Evolutionary conservation across 768 basidiomycete species (phyloP).

Genomic region (Austroboletus festivus): DNA sequence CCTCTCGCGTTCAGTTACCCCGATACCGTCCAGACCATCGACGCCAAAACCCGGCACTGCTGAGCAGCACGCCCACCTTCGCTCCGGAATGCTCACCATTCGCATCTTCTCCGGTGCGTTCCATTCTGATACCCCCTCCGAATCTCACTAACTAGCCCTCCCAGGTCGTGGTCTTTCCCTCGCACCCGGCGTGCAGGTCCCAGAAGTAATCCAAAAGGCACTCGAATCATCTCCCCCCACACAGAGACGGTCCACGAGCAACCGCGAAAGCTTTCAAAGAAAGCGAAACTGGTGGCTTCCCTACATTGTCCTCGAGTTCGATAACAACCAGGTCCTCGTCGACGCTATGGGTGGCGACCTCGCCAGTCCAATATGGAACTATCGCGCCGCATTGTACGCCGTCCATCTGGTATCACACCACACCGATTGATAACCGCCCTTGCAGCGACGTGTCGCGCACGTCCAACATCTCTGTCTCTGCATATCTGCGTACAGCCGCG

Average conservation of each 20-base stretch:
- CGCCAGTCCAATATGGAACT: constrained; percentile 89
- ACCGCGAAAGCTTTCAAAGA: constrained; percentile 89
- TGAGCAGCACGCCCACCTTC: constrained; percentile 54
- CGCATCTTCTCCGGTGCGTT: constrained; percentile 86
- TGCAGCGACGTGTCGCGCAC: constrained; percentile 90
- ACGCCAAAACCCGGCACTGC: constrained; percentile 61
- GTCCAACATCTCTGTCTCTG: constrained; percentile 87
- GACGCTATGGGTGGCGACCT: constrained; percentile 97
- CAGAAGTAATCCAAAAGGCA: constrained; percentile 81
- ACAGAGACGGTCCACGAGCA: constrained; percentile 56
- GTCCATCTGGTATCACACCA: neutral
- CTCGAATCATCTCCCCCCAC: constrained; percentile 59
- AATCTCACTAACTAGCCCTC: neutral
- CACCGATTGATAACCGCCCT: constrained; percentile 4
- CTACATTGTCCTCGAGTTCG: constrained; percentile 95
- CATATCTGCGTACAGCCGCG: constrained; percentile 84
- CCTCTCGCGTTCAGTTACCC: constrained; percentile 75
- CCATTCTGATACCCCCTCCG: constrained; percentile 15
- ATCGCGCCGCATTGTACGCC: constrained; percentile 89
- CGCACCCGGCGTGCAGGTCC: constrained; percentile 73
- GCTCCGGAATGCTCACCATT: constrained; percentile 91
- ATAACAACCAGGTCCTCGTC: constrained; percentile 95
- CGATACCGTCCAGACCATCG: constrained; percentile 76
- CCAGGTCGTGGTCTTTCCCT: constrained; percentile 78
- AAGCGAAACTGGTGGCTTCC: constrained; percentile 95